Evolutionary conservation across 1,284 basidiomycete genomes (phyloP), one percentile per base, ranked within the genome.

Genomic region (Malassezia japonica): DNA sequence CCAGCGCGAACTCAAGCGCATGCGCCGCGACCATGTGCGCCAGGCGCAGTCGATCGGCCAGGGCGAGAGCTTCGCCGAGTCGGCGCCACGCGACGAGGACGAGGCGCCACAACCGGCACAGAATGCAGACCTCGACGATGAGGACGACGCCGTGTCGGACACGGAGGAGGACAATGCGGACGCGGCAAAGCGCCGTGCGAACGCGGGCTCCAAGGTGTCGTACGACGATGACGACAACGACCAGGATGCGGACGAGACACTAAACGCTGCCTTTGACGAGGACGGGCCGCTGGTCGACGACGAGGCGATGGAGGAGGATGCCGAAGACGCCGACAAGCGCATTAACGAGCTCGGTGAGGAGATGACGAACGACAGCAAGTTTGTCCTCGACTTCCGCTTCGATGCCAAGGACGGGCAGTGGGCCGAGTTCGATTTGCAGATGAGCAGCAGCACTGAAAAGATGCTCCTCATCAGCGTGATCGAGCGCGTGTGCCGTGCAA

Each of bases 31-130:
- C 68, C 75, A 87, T 55, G 85, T 81, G 68, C 81, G 79, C 61
- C 90, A 95, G 74, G 82, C 84, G 60, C 76, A 80, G 13, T 81
- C 85, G 48, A 80, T 96, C 31, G 91, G 91, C 6, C 85, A 60
- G 16, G 67, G 65, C 38, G 36, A 68, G 55, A 39, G 62, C 85
- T 73, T 90, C 86, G 24, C 83, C 77, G 54, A 75, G 76, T 62
- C 56, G 28, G 67, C 67, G 29, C 77, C 77, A 23, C 81, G 76
- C 55, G 41, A 13, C 21, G 53, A 15, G 12, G 37, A 38, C 18
- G 37, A 38, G 15, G 37, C 37, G 21, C 25, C 37, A 6, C 37
- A 16, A 6, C 15, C 56, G 36, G 47, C 48, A n/a, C 38, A 44
- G n/a, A 29, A 55, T 6, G 52, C 57, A 20, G 64, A 55, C 16